phyloP scores from a whole-genome alignment of 2,329 filamentous ascomycete genomes.

The Dactylellina leptospora region DNA sequence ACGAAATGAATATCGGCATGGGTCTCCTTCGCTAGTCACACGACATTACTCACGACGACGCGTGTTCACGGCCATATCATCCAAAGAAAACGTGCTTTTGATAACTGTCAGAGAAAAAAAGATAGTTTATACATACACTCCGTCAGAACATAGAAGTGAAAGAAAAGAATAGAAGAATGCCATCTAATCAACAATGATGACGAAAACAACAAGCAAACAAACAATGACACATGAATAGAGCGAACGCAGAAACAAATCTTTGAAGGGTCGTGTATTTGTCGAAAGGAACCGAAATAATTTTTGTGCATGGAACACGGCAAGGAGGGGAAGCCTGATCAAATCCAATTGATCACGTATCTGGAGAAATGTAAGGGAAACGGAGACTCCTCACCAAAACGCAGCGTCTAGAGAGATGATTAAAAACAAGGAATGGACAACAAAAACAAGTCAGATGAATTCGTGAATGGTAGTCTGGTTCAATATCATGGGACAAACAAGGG shows the following conservation, averaged over 20 bases:
- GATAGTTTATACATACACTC: slow-evolving; percentile 35
- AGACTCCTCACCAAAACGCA: slow-evolving; percentile 30
- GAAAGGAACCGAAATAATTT: background rate
- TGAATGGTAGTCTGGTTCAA: too few relatives aligned
- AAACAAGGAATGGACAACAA: background rate
- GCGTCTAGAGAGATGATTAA: slow-evolving; percentile 21
- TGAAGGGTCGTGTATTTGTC: background rate
- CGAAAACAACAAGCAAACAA: background rate
- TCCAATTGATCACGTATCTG: too few relatives aligned
- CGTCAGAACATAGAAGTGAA: background rate
- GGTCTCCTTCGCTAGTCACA: too few relatives aligned
- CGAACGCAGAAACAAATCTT: background rate
- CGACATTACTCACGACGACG: too few relatives aligned
- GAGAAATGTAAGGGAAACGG: background rate
- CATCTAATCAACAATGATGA: slow-evolving; percentile 9
- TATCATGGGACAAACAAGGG: slow-evolving; percentile 3
- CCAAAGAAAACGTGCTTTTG: slow-evolving; percentile 21
- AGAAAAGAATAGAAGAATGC: too few relatives aligned
- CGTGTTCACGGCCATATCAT: background rate
- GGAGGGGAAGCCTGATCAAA: too few relatives aligned
- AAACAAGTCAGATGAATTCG: background rate
- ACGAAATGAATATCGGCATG: too few relatives aligned
- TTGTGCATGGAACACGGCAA: background rate
- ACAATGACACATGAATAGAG: slow-evolving; percentile 5
- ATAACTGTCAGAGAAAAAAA: slow-evolving; percentile 10